phyloP scores from a whole-genome alignment of 148 eudicot genomes.

The Simmondsia chinensis region DNA sequence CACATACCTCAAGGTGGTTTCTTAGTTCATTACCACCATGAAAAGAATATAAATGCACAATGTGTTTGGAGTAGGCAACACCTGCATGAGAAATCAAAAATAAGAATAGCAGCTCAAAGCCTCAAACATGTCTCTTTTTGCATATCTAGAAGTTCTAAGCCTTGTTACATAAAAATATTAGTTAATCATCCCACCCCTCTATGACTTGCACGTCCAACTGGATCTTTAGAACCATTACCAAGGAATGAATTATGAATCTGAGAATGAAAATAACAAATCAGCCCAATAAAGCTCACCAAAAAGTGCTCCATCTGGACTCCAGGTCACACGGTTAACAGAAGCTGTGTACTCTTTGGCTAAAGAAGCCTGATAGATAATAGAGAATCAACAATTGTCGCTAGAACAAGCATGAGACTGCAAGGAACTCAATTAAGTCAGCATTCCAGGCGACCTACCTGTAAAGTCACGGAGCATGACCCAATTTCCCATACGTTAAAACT shows the following conservation, averaged over 20 bases:
- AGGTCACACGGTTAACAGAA: slow-evolving; percentile 49
- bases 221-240: too few species aligned
- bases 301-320: slow-evolving; percentile 70
- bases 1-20: slow-evolving; percentile 53
- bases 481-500: slow-evolving; percentile 62
- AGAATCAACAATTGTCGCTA: background rate
- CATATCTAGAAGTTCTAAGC: too few species aligned
- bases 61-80: slow-evolving; percentile 59
- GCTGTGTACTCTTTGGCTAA: slow-evolving; percentile 43
- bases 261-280: background rate
- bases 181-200: too few species aligned
- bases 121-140: background rate
- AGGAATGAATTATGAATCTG: too few species aligned
- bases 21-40: slow-evolving; percentile 35
- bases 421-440: too few species aligned
- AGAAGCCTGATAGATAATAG: slow-evolving; percentile 29
- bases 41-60: slow-evolving; percentile 49
- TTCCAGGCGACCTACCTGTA: slow-evolving; percentile 67
- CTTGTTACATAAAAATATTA: too few species aligned
- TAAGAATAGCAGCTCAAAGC: slow-evolving; percentile 2
- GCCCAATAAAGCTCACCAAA: slow-evolving; percentile 29
- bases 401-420: too few species aligned
- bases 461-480: slow-evolving; percentile 29
- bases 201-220: too few species aligned
- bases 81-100: slow-evolving; percentile 25